Conservation (phyloP, 2,329 filamentous ascomycete genomes). For the Ceratocystis harringtonii region DNA sequence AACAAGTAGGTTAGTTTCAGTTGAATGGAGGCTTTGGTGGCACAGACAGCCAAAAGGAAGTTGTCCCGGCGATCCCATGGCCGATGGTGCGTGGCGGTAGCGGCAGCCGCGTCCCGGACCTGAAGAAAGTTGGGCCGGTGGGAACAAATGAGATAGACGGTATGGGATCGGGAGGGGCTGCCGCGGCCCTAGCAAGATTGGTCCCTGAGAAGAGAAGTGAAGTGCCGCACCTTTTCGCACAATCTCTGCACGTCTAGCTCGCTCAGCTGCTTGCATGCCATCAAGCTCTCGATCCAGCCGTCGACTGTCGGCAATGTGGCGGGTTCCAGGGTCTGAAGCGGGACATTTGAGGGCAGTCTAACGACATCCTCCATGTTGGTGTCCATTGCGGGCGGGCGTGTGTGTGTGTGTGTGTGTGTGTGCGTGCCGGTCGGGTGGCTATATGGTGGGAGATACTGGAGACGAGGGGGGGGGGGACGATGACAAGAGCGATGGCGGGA, state of each 20-base stretch:
- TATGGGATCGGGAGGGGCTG: neutral
- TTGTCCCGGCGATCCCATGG: constrained; percentile 35
- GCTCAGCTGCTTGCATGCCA: constrained; percentile 95
- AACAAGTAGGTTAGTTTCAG: neutral
- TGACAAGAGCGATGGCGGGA: constrained; percentile 17
- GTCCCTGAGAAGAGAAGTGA: neutral
- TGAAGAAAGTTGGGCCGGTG: constrained; percentile 58
- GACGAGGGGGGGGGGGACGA: neutral
- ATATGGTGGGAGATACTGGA: constrained; percentile 16
- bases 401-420: too few relatives aligned
- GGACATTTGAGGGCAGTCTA: constrained; percentile 66
- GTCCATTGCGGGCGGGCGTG: constrained; percentile 47
- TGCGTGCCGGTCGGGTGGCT: constrained; percentile 16
- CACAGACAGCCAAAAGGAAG: neutral
- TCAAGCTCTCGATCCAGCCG: constrained; percentile 96
- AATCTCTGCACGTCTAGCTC: constrained; percentile 90
- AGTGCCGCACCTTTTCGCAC: constrained; percentile 72
- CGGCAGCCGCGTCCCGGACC: constrained; percentile 39
- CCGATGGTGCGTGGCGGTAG: constrained; percentile 61
- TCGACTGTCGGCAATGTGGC: constrained; percentile 85
- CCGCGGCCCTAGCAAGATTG: neutral
- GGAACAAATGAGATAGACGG: neutral
- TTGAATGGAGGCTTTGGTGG: neutral
- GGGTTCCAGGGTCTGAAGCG: constrained; percentile 55
- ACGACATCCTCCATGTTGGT: constrained; percentile 98